Evolutionary conservation across 164 flowering plant species (phyloP), one percentile per base, ranked within the genome.

Genomic region (grape (Vitis vinifera)): DNA sequence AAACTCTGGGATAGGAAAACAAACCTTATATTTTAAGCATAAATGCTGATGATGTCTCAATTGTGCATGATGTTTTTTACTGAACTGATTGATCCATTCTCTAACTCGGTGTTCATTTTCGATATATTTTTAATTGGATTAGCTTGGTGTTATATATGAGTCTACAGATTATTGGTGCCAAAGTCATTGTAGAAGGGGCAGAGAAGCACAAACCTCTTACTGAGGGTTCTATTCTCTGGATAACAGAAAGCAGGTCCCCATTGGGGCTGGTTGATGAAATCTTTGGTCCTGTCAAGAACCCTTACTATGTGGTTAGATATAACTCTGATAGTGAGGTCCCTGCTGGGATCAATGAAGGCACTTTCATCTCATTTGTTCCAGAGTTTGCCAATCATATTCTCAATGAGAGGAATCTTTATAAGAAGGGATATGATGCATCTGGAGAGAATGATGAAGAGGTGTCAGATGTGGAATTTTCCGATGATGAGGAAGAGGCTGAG

Each of bases 401-500:
- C 69, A 82, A 87, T 80, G 86, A 92, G 65, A 77, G 77, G 64
- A 86, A 74, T 73, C 83, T 96, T 19, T 86, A 91, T 88, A 80
- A 85, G 75, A 93, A 88, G 82, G 97, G 97, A 13, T 89, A 96
- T 68, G 97, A 92, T 88, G 97, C 97, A 51, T 96, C 98, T 72
- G 91, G 92, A 62, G 94, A 86, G 44, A 83, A 96, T 73, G 98
- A 94, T 72, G 98, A 96, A 82, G 98, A 93, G 79, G 2, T 85
- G 55, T 76, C 71, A 11, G 93, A 92, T n/a, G 92, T 88, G 37
- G 98, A 96, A 75, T 96, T 91, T 79, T 93, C 98, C 27, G 98
- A 96, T 76, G 99, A 96, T 74, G 98, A 92, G 83, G 88, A 93
- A 76, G 99, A 93, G 84, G 97, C 95, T 3, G 97, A 92, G 78